A percentile compares a stretch with the other conserved stretches of the same genome.
These are phyloP conservation scores for Moricandia arvensis DNA, from an alignment of 345 rosid genomes.

Conservation along the genomic window DNA sequence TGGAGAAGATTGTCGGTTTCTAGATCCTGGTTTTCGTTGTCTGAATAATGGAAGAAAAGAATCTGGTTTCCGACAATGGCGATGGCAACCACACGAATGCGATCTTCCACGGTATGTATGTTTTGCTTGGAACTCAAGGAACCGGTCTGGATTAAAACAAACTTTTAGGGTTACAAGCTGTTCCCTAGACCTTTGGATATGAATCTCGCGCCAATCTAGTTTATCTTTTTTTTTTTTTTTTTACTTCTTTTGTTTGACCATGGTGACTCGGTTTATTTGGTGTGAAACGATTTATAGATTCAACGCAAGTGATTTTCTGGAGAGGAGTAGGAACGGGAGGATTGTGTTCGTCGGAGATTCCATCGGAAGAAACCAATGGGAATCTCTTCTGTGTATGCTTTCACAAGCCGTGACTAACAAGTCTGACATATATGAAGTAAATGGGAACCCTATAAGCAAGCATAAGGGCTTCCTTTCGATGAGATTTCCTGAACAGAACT, in stretches of 20 bases:
- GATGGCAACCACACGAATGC: slow-evolving; percentile 82
- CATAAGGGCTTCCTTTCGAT: slow-evolving; percentile 89
- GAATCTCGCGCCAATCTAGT: slow-evolving; percentile 22
- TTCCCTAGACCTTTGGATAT: background rate
- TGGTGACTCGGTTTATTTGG: background rate
- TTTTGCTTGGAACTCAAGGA: slow-evolving; percentile 25
- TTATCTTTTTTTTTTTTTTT: background rate
- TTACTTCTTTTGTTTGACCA: background rate
- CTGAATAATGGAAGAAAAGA: slow-evolving; percentile 61
- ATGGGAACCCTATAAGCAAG: slow-evolving; percentile 65
- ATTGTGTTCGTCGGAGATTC: slow-evolving; percentile 90
- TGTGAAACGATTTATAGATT: slow-evolving; percentile 45
- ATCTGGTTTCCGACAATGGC: slow-evolving; percentile 65
- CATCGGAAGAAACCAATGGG: slow-evolving; percentile 93
- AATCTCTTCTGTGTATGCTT: slow-evolving; percentile 76
- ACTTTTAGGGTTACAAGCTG: background rate
- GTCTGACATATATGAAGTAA: slow-evolving; percentile 64
- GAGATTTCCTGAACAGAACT: slow-evolving; percentile 63
- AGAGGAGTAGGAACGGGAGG: slow-evolving; percentile 66
- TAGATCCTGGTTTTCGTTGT: slow-evolving; percentile 86
- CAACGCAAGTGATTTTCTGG: slow-evolving; percentile 64
- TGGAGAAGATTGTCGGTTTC: slow-evolving; percentile 70
- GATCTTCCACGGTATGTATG: slow-evolving; percentile 66
- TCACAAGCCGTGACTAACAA: slow-evolving; percentile 52
- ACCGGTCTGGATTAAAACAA: background rate